phyloP scores from a whole-genome alignment of 2,329 filamentous ascomycete species.

The Penicillium sp. region DNA sequence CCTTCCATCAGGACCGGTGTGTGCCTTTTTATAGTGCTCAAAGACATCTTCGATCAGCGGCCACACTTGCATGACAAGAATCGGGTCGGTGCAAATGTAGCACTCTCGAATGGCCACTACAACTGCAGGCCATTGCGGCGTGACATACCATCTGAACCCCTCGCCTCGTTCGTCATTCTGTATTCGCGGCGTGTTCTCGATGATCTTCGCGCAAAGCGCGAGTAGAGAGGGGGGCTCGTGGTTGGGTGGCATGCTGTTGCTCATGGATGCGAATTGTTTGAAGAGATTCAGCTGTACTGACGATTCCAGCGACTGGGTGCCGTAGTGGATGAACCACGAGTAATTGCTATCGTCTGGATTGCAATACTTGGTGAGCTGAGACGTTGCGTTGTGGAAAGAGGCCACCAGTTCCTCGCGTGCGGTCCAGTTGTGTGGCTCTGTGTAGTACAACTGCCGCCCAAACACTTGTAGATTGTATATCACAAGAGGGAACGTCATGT shows the following conservation, averaged over 20 bases:
- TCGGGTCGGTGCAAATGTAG: conserved; percentile 21
- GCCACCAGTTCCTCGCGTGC: not conserved
- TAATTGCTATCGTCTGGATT: conserved; percentile 26
- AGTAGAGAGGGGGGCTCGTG: conserved; percentile 14
- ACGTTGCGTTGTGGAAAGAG: conserved; percentile 17
- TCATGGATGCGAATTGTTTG: not conserved
- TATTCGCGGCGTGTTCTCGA: conserved; percentile 25
- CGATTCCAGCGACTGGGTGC: conserved; percentile 21
- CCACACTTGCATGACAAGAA: conserved; percentile 21
- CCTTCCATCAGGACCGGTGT: not conserved
- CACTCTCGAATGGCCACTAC: conserved; percentile 27
- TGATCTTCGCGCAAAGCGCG: conserved; percentile 14
- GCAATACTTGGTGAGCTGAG: conserved; percentile 23
- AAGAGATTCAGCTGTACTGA: conserved; percentile 17
- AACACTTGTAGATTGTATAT: conserved; percentile 22
- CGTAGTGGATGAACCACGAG: conserved; percentile 29
- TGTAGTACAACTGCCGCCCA: conserved; percentile 18
- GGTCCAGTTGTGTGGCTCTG: conserved; percentile 4
- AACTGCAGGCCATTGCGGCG: conserved; percentile 25
- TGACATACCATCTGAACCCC: conserved; percentile 27
- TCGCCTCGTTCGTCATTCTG: conserved; percentile 27
- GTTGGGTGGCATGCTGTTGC: not conserved
- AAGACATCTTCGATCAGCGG: conserved; percentile 22
- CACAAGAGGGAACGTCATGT: conserved; percentile 27
- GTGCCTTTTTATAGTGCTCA: not conserved